A percentile compares a stretch with the other conserved stretches of the same genome.
Evolutionary conservation across 768 basidiomycete genomes (phyloP).

Genomic region (Lactifluus subvellereus): DNA sequence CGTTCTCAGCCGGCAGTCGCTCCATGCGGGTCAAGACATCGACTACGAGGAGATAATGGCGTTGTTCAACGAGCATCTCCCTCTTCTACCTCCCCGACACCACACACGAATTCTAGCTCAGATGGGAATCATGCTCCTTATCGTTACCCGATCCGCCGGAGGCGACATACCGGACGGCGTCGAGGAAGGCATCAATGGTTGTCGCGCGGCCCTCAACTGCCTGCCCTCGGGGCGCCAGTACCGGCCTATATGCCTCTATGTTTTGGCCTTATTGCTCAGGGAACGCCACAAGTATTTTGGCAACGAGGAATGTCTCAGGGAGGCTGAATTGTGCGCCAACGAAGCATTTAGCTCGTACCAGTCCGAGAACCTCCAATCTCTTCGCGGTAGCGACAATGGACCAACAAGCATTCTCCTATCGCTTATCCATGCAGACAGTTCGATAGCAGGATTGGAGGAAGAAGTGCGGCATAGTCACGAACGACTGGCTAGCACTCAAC

Average conservation of each 20-base stretch:
- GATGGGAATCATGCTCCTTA: background rate
- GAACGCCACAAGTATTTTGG: constrained; percentile 1
- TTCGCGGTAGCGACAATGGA: background rate
- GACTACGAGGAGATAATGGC: no score
- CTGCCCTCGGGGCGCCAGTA: background rate
- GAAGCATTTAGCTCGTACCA: background rate
- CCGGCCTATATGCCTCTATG: background rate
- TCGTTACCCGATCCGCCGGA: background rate
- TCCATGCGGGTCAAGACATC: no score
- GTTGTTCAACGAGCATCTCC: background rate
- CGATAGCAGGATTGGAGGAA: background rate
- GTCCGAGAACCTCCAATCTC: background rate
- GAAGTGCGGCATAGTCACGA: background rate
- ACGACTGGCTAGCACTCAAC: background rate
- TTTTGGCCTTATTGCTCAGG: background rate
- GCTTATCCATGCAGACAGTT: background rate
- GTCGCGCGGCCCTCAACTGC: background rate
- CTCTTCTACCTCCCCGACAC: constrained; percentile 3
- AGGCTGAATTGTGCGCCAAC: background rate
- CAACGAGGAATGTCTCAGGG: background rate
- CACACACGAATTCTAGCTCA: background rate
- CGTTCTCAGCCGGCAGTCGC: background rate
- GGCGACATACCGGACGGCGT: background rate
- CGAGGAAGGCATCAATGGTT: background rate
- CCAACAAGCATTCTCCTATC: background rate